Conservation (phyloP, 2,329 filamentous ascomycete species). For the Trichocomaceae sp. region DNA sequence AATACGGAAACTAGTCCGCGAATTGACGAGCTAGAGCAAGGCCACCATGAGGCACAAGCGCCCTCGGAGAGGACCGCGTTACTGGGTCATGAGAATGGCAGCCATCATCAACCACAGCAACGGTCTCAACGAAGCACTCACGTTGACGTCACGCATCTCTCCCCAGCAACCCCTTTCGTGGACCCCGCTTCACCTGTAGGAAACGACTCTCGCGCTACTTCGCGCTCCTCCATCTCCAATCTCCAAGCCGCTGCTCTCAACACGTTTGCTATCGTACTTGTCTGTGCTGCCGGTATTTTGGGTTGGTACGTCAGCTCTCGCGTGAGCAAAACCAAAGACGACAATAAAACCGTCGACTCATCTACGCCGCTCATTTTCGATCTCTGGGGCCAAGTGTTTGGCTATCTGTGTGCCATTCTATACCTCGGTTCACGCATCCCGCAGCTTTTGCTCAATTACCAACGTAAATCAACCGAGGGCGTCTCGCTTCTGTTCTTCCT, state of each 20-base stretch:
- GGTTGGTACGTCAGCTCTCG: slow-evolving; percentile 73
- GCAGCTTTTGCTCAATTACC: slow-evolving; percentile 85
- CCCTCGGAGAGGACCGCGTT: slow-evolving; percentile 27
- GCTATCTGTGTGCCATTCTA: slow-evolving; percentile 80
- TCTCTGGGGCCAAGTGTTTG: slow-evolving; percentile 78
- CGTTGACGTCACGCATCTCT: slow-evolving; percentile 62
- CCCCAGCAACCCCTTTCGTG: slow-evolving; percentile 74
- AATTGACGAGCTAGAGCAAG: slow-evolving; percentile 17
- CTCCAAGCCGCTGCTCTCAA: slow-evolving; percentile 61
- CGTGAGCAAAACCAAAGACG: slow-evolving; percentile 16
- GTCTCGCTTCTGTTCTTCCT: slow-evolving; percentile 93
- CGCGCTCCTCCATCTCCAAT: slow-evolving; percentile 26
- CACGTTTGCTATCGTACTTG: slow-evolving; percentile 65
- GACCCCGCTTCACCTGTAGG: slow-evolving; percentile 32
- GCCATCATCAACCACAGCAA: not conserved
- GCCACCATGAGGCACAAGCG: slow-evolving; percentile 13
- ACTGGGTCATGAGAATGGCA: slow-evolving; percentile 19
- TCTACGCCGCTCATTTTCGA: slow-evolving; percentile 56
- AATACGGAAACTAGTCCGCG: slow-evolving; percentile 13
- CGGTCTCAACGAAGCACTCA: slow-evolving; percentile 19
- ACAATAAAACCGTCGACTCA: not conserved
- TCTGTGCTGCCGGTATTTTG: slow-evolving; percentile 72
- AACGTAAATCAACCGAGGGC: slow-evolving; percentile 86
- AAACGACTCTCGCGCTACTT: not conserved
- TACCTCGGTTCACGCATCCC: slow-evolving; percentile 88